Conservation (phyloP, 495 filamentous ascomycete species). For the Corynascus novoguineensis region DNA sequence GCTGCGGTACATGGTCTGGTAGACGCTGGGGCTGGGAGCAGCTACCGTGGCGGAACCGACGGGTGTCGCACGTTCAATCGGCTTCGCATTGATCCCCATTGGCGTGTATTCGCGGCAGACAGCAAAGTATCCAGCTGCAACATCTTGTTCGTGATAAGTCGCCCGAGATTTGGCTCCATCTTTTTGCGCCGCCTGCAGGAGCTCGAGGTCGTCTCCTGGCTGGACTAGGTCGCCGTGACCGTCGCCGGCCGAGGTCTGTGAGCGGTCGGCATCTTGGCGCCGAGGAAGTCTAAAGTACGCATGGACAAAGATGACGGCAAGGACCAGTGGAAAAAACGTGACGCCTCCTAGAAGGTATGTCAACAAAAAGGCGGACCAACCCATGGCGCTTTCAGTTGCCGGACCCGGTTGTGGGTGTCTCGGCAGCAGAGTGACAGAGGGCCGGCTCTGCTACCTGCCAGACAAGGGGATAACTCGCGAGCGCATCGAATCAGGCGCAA, state of each 20-base stretch:
- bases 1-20: constrained; percentile 95
- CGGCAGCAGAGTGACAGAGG: constrained; percentile 5
- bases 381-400: constrained; percentile 63
- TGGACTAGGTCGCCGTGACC: constrained; percentile 41
- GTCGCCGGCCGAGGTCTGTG: constrained; percentile 18
- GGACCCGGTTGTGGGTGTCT: background rate
- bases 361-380: constrained; percentile 61
- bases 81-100: constrained; percentile 84
- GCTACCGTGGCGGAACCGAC: constrained; percentile 60
- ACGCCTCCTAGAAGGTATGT: constrained; percentile 85
- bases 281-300: constrained; percentile 63
- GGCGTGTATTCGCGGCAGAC: constrained; percentile 90
- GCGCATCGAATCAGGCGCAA: constrained; percentile 27
- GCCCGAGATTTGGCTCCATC: constrained; percentile 41
- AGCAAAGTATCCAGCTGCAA: constrained; percentile 88
- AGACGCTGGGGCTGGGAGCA: constrained; percentile 81
- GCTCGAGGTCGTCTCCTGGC: constrained; percentile 44
- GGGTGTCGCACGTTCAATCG: constrained; percentile 80
- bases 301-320: constrained; percentile 59
- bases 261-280: constrained; percentile 32
- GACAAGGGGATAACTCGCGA: constrained; percentile 10
- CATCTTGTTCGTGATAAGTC: constrained; percentile 63
- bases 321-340: constrained; percentile 76
- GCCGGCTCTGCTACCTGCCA: constrained; percentile 28
- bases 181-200: constrained; percentile 40